A percentile compares a stretch with the other conserved stretches of the same genome.
These are phyloP conservation scores for Blastocystis sp. DNA, from an alignment of 352 stramenopile genomes.

Conservation along the genomic window DNA sequence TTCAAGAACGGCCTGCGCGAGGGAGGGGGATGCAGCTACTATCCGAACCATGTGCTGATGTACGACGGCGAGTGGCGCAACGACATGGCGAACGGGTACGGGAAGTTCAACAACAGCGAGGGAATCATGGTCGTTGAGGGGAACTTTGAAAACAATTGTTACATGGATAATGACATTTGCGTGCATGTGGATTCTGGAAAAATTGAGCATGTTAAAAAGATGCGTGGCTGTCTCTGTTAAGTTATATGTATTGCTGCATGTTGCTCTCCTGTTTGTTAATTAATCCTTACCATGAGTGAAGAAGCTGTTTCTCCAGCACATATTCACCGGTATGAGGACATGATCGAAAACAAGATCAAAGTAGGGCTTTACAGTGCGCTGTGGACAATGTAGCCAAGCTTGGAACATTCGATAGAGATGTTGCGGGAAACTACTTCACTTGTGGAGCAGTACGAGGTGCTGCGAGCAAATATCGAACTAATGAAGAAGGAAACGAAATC, in stretches of 20 bases:
- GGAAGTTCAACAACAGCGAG: background rate
- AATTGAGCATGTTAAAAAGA: background rate
- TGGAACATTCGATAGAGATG: background rate
- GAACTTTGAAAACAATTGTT: conserved; percentile 13
- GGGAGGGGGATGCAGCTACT: background rate
- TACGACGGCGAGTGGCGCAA: conserved; percentile 28
- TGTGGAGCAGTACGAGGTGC: conserved; percentile 24
- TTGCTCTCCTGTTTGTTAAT: background rate
- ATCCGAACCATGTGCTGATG: background rate
- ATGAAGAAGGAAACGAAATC: conserved; percentile 35
- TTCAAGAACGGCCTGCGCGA: conserved; percentile 2
- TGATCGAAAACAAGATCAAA: conserved; percentile 56
- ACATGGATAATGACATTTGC: background rate
- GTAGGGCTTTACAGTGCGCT: background rate
- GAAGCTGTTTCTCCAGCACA: background rate
- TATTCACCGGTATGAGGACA: conserved; percentile 38
- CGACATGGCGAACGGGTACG: conserved; percentile 15
- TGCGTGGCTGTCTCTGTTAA: conserved; percentile 23
- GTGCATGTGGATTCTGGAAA: conserved; percentile 28
- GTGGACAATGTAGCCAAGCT: background rate
- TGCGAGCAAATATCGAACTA: conserved; percentile 42
- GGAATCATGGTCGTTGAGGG: conserved; percentile 5
- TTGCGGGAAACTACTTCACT: background rate
- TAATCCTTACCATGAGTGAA: background rate
- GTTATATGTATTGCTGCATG: background rate